Percentiles rank a stretch among this genome's conserved stretches.
Evolutionary conservation across 1,284 basidiomycete genomes (phyloP).

Genomic region (Irpex sp.): DNA sequence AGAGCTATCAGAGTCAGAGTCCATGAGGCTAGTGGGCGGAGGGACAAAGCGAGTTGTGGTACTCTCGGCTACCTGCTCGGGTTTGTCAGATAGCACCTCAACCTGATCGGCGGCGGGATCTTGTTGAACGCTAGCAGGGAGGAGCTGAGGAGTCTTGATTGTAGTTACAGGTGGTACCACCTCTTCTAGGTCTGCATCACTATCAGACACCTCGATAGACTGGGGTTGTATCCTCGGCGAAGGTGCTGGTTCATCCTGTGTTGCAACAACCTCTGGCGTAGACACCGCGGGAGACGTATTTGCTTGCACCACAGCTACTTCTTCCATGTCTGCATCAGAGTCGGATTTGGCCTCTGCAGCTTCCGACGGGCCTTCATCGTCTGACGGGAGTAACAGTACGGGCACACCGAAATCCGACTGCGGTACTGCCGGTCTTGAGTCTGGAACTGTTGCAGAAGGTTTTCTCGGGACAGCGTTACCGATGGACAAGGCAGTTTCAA

Average conservation of each 20-base stretch:
- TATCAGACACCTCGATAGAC: background rate
- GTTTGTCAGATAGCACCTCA: background rate
- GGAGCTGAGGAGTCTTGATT: background rate
- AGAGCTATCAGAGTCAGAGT: conserved; percentile 13
- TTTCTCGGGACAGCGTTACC: conserved; percentile 45
- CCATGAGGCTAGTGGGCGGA: too few species aligned
- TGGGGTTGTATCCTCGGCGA: background rate
- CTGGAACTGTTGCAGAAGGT: conserved; percentile 1
- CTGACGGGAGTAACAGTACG: conserved; percentile 15
- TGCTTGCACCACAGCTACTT: conserved; percentile 14
- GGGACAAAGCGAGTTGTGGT: too few species aligned
- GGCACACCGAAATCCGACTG: conserved; percentile 17
- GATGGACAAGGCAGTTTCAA: conserved; percentile 61
- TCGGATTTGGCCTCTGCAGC: conserved; percentile 1
- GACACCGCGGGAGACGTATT: conserved; percentile 1
- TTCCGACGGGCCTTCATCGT: background rate
- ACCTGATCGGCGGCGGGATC: background rate
- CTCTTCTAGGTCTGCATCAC: background rate
- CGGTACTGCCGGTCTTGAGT: background rate
- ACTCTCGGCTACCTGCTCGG: too few species aligned
- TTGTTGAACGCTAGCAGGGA: background rate
- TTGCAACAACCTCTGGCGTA: background rate
- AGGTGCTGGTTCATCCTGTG: background rate
- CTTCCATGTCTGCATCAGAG: conserved; percentile 32
- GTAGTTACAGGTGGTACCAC: background rate